Conservation (phyloP, 192 early-diverging fungal species). For the Polychytrium aggregatum region DNA sequence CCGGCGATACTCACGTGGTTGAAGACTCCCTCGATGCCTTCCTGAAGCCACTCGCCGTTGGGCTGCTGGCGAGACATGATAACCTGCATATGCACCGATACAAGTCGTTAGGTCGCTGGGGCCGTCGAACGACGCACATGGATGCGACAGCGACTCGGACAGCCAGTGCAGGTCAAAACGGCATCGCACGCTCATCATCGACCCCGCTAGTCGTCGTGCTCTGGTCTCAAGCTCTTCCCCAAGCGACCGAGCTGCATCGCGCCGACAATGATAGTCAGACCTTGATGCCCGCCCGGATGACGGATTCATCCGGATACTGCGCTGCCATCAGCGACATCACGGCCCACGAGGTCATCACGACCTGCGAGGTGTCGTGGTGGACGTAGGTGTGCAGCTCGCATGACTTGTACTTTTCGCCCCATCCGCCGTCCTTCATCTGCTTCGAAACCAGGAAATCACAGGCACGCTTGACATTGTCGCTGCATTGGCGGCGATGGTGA, state of each 20-base stretch:
- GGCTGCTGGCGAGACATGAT: slow-evolving; percentile 77
- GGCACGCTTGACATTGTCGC: slow-evolving; percentile 45
- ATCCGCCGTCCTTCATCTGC: slow-evolving; percentile 87
- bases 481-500: too few species aligned
- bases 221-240: too few species aligned
- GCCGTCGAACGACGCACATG: too few species aligned
- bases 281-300: slow-evolving; percentile 38
- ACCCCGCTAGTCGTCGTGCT: too few species aligned
- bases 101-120: too few species aligned
- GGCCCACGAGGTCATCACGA: slow-evolving; percentile 85
- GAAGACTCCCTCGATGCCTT: slow-evolving; percentile 96
- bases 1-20: slow-evolving; percentile 55
- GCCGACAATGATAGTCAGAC: too few species aligned
- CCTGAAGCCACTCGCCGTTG: slow-evolving; percentile 94
- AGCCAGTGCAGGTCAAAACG: too few species aligned
- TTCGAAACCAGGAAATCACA: slow-evolving; percentile 87
- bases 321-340: slow-evolving; percentile 83
- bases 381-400: slow-evolving; percentile 58
- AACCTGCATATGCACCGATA: slow-evolving; percentile 44
- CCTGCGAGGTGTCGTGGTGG: slow-evolving; percentile 67
- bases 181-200: too few species aligned
- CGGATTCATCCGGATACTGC: slow-evolving; percentile 65
- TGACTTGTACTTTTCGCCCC: slow-evolving; percentile 92
- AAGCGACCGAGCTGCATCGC: too few species aligned
- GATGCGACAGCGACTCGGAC: too few species aligned